These are phyloP conservation scores for Apiotrichum veenhuisii DNA, from an alignment of 1,284 basidiomycete species.

Conservation along the genomic window DNA sequence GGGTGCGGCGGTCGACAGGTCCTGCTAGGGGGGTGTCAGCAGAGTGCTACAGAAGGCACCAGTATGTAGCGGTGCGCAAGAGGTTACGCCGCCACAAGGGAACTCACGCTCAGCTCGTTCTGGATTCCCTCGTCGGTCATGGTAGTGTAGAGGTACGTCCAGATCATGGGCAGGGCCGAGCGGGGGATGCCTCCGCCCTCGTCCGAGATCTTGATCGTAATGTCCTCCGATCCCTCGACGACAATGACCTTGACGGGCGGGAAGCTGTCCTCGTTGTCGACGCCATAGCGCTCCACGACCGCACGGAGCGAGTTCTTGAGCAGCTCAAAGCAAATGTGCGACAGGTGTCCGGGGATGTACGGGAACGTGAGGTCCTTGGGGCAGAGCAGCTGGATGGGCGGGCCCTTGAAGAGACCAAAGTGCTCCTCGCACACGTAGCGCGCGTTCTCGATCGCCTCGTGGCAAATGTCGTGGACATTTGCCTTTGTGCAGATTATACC, in stretches of 20 bases:
- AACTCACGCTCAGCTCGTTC: constrained; percentile 57
- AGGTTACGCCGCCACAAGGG: too few relatives aligned
- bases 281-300: constrained; percentile 82
- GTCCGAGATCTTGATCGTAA: constrained; percentile 96
- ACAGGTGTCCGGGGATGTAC: constrained; percentile 93
- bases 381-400: constrained; percentile 95
- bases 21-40: not conserved
- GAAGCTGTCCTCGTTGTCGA: constrained; percentile 72
- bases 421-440: constrained; percentile 98
- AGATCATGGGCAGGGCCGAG: constrained; percentile 89
- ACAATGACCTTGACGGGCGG: constrained; percentile 97
- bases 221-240: constrained; percentile 87
- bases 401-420: constrained; percentile 88
- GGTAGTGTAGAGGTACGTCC: constrained; percentile 97
- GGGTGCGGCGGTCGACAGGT: constrained; percentile 59
- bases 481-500: constrained; percentile 97
- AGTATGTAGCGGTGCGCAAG: too few relatives aligned
- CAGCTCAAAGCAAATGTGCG: constrained; percentile 95
- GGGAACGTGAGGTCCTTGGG: constrained; percentile 82
- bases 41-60: not conserved
- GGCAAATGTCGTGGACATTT: constrained; percentile 93
- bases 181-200: constrained; percentile 95
- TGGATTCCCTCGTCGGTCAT: constrained; percentile 87
- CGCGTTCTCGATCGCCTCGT: constrained; percentile 96
- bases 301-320: constrained; percentile 97